Conservation (phyloP, 345 rosid species). For the Alliaria petiolata region DNA sequence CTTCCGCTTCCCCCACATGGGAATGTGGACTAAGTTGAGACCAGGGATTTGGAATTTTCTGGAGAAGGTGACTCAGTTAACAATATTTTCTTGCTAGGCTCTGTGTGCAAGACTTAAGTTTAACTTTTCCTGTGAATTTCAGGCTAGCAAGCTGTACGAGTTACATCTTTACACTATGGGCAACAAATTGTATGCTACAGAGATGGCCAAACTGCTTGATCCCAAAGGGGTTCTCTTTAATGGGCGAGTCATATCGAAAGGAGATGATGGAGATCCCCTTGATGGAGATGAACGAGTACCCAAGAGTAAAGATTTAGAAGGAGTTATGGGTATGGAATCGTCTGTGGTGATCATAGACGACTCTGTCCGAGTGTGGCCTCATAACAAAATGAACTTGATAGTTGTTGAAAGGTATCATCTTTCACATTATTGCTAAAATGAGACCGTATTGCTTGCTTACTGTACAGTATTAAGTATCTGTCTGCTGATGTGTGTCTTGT, state of each 20-base stretch:
- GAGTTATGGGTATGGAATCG: slow-evolving; percentile 98
- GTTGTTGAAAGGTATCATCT: slow-evolving; percentile 80
- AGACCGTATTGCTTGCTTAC: neutral
- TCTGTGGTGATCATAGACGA: slow-evolving; percentile 93
- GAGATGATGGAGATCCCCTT: slow-evolving; percentile 82
- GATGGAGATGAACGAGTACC: slow-evolving; percentile 92
- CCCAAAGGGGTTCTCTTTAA: slow-evolving; percentile 79
- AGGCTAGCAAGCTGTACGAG: slow-evolving; percentile 91
- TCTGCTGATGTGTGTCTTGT: slow-evolving; percentile 10
- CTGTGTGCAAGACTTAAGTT: neutral
- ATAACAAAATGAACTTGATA: slow-evolving; percentile 80
- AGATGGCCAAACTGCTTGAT: slow-evolving; percentile 99
- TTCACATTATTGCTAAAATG: neutral
- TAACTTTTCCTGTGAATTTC: slow-evolving; percentile 24
- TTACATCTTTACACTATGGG: slow-evolving; percentile 99
- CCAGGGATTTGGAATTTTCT: slow-evolving; percentile 97
- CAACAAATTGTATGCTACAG: slow-evolving; percentile 95
- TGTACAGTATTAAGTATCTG: neutral
- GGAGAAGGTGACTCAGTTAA: slow-evolving; percentile 64
- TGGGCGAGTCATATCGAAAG: slow-evolving; percentile 96
- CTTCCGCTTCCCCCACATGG: slow-evolving; percentile 90
- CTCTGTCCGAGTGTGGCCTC: slow-evolving; percentile 98
- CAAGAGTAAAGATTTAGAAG: slow-evolving; percentile 97
- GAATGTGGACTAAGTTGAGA: slow-evolving; percentile 98
- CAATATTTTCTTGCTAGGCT: neutral